Base-by-base conservation (phyloP, 129 eudicot species). In the Gnaphalium uliginosum region DNA sequence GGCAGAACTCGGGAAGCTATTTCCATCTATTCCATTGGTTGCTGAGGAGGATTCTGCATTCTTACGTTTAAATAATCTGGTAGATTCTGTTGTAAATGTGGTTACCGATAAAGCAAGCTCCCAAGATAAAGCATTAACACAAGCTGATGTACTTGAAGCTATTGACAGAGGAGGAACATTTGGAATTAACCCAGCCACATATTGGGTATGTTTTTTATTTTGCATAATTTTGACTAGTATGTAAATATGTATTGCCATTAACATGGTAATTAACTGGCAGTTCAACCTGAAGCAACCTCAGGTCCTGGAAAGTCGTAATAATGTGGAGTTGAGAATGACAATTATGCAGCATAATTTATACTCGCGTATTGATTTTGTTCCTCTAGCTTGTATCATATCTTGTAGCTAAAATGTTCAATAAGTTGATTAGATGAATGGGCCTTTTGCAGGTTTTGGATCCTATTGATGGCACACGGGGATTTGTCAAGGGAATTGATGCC, bases 21-120 rank as follows among this genome's bases (percentile, higher is more conserved):
- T 91, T 84, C 97, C 99, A 50, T 85, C 89, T 4, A 87, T 94
- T 76, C 97, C 99, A 7, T 69, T 94, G 83, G 99, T 94, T 79
- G 99, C 97, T 68, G 99, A 94, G 84, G 99, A 94, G 86, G 99
- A 94, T 66, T 94, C 99, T 3, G 86, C 93, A 41, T 91, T 87
- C 75, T 75, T 94, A 80, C 89, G 89, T 23, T 82, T 92, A 46
- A 91, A 83, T 81, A 87, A 91, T 83, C 89, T 94, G 59, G 96
- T 79, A 71, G 86, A 79, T 33, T 84, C 93, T 72, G 97, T 94
- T 59, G 78, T 87, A 56, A 77, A 82, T 43, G 92, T 81, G 69
- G 96, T 90, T 54, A 78, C 58, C 17, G 96, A 89, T 73, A 85
- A 84, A 74, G 33, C 85, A 57, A 79, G 79, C 50, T 26, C 62